Percentiles rank a stretch among this genome's conserved stretches.
Conservation (phyloP, 805 yeast species). For the Hanseniaspora valbyensis region DNA sequence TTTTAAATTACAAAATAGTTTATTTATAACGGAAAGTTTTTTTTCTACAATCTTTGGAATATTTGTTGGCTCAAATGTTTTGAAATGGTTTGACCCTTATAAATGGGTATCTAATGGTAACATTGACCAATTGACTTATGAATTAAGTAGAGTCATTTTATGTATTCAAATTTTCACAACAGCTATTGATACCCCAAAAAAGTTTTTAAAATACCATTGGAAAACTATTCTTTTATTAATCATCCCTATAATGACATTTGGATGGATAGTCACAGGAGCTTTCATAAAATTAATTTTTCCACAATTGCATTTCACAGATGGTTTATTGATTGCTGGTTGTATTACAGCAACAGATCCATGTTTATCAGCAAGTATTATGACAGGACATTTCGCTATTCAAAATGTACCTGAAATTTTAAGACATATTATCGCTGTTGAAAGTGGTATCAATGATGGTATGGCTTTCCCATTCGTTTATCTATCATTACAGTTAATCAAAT, state of each 20-base stretch:
- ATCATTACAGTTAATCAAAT: conserved; percentile 53
- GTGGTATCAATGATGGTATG: conserved; percentile 91
- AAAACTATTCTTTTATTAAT: conserved; percentile 59
- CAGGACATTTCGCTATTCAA: conserved; percentile 69
- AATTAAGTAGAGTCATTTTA: conserved; percentile 68
- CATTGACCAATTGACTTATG: conserved; percentile 68
- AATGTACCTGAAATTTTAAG: conserved; percentile 72
- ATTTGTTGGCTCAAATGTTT: conserved; percentile 77
- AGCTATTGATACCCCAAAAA: conserved; percentile 84
- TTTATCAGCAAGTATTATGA: conserved; percentile 91
- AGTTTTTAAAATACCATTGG: conserved; percentile 80
- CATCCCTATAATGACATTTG: conserved; percentile 79
- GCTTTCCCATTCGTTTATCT: conserved; percentile 81
- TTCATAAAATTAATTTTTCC: conserved; percentile 73
- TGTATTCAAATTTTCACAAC: conserved; percentile 87
- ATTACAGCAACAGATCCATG: conserved; percentile 94
- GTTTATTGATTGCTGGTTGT: conserved; percentile 70
- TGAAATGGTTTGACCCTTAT: conserved; percentile 71
- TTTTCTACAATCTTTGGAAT: conserved; percentile 78
- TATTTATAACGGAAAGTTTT: conserved; percentile 84
- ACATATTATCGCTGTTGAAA: conserved; percentile 64
- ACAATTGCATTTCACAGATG: conserved; percentile 56
- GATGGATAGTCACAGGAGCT: conserved; percentile 75
- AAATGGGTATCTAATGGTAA: conserved; percentile 57
- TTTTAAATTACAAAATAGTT: conserved; percentile 65